Evolutionary conservation across 2,329 filamentous ascomycete genomes (phyloP), one percentile per base, ranked within the genome.

Genomic region (Cryphonectria radicalis): DNA sequence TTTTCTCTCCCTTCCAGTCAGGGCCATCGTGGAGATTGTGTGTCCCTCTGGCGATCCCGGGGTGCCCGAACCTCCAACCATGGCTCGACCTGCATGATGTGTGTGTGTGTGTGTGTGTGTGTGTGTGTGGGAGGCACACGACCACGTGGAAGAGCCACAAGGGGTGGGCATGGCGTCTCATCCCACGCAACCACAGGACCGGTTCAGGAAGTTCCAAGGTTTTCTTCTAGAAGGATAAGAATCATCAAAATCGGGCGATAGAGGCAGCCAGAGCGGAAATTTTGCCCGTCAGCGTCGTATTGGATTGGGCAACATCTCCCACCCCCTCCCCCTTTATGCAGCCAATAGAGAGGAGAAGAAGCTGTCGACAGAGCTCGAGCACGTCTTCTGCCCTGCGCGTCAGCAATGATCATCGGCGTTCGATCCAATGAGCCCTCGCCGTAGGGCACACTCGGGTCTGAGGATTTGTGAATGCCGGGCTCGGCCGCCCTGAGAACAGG

Each of bases 401-500:
- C 46, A 53, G 64, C 64, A 53, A 32, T 35, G 42, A n/a, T 53
- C 5, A 35, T 53, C 28, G 43, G 14, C 42, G 19, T 50, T 53
- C 8, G 63, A 19, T 6, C 63, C 42, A 65, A 65, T 50, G 40
- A 65, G 35, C 5, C 55, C 55, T 66, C 28, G 19, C 11, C 32
- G 25, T 46, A 19, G 11, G 25, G 17, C 40, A 50, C 37, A 32
- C 22, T 43, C 14, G 46, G n/a, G 32, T 40, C 32, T 22, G 7
- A 22, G 53, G 19, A 14, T 40, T 28, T 37, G n/a, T 55, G 64
- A 66, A 17, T 53, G 46, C 46, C 64, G 64, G 64, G 46, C 46
- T 66, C 64, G 64, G 64, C 64, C 64, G 64, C 64, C 64, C 59
- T 62, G 59, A n/a, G 28, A 22, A 25, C 35, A n/a, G 46, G 46